phyloP scores from a whole-genome alignment of 306 rosid species.

The Glycyrrhiza uralensis region DNA sequence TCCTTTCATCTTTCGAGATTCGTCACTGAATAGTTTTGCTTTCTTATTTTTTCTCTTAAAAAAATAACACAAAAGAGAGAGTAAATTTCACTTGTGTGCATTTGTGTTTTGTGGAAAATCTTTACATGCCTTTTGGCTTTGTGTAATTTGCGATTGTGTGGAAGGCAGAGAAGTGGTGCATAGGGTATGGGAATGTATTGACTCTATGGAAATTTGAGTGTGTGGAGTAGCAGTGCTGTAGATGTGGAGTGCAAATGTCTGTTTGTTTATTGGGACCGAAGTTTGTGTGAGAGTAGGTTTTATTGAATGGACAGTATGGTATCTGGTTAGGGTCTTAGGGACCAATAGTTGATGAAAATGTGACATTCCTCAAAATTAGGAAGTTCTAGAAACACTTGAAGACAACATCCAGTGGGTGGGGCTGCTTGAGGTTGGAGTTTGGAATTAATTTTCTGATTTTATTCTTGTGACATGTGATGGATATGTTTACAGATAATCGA shows the following conservation, averaged over 20 bases:
- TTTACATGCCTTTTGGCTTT: background rate
- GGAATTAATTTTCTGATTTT: background rate
- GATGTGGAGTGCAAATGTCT: background rate
- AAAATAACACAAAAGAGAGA: too few species aligned
- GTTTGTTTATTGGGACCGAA: background rate
- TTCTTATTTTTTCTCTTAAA: background rate
- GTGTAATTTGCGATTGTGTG: background rate
- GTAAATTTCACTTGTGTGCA: background rate
- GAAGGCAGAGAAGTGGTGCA: background rate
- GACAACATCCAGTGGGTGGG: background rate
- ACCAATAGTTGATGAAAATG: background rate
- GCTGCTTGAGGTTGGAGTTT: background rate
- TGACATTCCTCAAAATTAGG: conserved; percentile 4
- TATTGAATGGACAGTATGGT: background rate
- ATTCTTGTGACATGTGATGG: background rate
- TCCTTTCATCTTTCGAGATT: conserved; percentile 24
- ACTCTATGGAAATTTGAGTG: background rate
- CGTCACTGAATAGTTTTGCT: background rate
- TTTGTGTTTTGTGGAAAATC: background rate
- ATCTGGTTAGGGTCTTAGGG: conserved; percentile 26
- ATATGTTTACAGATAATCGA: background rate
- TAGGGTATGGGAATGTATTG: background rate
- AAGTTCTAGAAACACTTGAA: background rate
- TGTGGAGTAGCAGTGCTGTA: conserved; percentile 15
- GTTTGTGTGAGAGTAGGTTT: background rate